A percentile compares a stretch with the other conserved stretches of the same genome.
phyloP scores from a whole-genome alignment of 176 grass and related monocot species.

The Saccharum spontaneum region DNA sequence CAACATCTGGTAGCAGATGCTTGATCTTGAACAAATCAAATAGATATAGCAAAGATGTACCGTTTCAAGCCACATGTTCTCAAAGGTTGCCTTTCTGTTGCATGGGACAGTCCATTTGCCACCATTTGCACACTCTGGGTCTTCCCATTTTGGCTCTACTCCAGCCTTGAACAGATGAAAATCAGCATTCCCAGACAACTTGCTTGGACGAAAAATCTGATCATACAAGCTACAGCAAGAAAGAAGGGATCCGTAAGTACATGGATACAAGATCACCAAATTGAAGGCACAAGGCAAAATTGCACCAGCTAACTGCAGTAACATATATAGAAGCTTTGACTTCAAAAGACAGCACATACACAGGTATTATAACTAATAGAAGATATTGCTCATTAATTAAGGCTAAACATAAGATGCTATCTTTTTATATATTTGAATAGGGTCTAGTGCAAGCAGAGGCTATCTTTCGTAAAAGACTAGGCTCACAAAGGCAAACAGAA shows the following conservation, averaged over 20 bases:
- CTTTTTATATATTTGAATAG: neutral
- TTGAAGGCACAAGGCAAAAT: constrained; percentile 6
- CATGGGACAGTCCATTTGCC: constrained; percentile 91
- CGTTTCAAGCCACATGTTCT: constrained; percentile 95
- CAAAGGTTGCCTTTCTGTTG: constrained; percentile 71
- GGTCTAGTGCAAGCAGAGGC: neutral
- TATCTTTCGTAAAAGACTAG: neutral
- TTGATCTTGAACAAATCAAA: constrained; percentile 6
- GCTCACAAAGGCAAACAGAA: neutral
- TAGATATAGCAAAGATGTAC: constrained; percentile 32
- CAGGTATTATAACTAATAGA: neutral
- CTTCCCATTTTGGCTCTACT: constrained; percentile 98
- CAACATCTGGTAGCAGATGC: neutral
- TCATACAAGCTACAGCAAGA: constrained; percentile 74
- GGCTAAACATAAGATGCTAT: neutral
- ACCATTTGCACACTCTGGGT: constrained; percentile 96
- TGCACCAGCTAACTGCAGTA: neutral
- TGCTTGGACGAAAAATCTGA: constrained; percentile 90
- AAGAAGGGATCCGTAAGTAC: constrained; percentile 19
- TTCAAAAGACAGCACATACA: neutral
- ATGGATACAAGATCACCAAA: neutral
- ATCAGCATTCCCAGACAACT: constrained; percentile 75
- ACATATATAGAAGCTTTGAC: neutral
- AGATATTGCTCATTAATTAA: neutral
- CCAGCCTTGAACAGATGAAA: constrained; percentile 94